Evolutionary conservation across 2,329 filamentous ascomycete genomes (phyloP), one percentile per base, ranked within the genome.

Genomic region (Cytospora paraplurivora): DNA sequence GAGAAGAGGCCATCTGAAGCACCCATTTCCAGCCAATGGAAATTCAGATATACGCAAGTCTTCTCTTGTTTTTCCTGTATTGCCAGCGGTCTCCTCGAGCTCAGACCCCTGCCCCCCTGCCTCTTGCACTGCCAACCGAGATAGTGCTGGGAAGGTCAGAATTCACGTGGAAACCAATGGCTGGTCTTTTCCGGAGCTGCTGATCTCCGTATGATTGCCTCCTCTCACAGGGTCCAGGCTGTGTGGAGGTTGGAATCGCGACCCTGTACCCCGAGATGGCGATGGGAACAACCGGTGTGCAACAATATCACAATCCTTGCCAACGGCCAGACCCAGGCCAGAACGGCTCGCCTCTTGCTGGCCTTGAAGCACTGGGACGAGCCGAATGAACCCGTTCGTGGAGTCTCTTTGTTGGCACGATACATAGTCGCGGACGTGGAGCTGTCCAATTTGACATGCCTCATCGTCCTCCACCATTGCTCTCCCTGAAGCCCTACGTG

Each of bases 121-220:
- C 34, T 44, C 38, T 35, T 61, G 59, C 51, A 53, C 59, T 61
- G 34, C 55, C 59, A 50, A 53, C 54, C 51, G 49, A 61, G 54
- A 52, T 49, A 33, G 37, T 47, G 37, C 27, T 54, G 27, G 27
- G 59, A 51, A 38, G 51, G 19, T 19, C 44, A 21, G 10, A 47
- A n/a, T 62, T 65, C 63, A 65, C 63, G 60, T 65, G 63, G 60
- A 62, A 59, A 35, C 33, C 52, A 55, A 59, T 63, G 56, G 60
- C 63, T 65, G 59, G 62, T 54, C 32, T 49, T 35, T 44, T 49
- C 59, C 56, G 51, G 63, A 59, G 52, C 52, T 56, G 59, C 60
- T 65, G 56, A 62, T 65, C 63, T 47, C 60, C 51, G 59, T 55
- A 50, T 27, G 37, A 51, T 52, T 38, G 27, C 59, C 52, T 35